phyloP scores from a whole-genome alignment of 169 alveolate species.

The Perkinsus marinus region DNA sequence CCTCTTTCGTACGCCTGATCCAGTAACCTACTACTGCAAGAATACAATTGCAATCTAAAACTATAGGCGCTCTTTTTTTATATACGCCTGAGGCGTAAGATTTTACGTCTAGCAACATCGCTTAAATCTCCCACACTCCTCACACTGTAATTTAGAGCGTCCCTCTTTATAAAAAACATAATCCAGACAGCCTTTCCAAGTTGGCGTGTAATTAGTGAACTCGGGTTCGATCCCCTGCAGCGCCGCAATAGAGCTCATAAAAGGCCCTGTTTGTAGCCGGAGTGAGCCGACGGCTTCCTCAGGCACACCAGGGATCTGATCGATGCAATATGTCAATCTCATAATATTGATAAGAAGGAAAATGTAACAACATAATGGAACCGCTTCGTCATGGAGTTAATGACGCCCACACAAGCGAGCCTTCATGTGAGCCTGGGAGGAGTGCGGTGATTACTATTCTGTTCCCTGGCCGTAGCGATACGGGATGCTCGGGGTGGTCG shows the following conservation, averaged over 20 bases:
- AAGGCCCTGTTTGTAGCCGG: not conserved
- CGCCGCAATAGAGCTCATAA: not conserved
- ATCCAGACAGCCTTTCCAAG: slow-evolving; percentile 23
- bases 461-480: not conserved
- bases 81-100: no score
- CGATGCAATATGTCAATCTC: no score
- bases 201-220: slow-evolving; percentile 25
- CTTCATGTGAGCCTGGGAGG: no score
- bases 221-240: slow-evolving; percentile 11
- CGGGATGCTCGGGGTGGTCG: not conserved
- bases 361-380: no score
- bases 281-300: not conserved
- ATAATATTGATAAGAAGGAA: no score
- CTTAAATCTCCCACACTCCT: not conserved
- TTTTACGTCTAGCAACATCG: no score
- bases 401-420: no score
- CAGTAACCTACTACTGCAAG: no score
- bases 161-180: slow-evolving; percentile 26
- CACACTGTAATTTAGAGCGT: not conserved
- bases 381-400: no score
- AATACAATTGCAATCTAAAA: no score
- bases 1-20: no score
- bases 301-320: not conserved
- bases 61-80: no score
- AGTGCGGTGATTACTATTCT: not conserved